phyloP scores from a whole-genome alignment of 768 basidiomycete species.

The Austroboletus eburneus region DNA sequence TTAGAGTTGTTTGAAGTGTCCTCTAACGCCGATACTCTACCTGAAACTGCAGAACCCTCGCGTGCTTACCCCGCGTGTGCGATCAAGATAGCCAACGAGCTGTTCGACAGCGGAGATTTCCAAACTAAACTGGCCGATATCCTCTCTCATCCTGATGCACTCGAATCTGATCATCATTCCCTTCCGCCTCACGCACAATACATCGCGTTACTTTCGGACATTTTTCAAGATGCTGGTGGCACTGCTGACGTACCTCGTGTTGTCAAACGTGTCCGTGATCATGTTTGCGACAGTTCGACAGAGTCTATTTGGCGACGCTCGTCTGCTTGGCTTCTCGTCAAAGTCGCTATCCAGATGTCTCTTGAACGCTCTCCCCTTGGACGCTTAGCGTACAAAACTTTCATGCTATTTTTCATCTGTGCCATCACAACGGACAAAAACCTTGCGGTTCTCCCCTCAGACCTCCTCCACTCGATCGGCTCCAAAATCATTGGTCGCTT shows the following conservation, averaged over 20 bases:
- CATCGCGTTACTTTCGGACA: no score
- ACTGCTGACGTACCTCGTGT: background rate
- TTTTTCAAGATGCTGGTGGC: background rate
- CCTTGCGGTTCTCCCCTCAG: no score
- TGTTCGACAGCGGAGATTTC: background rate
- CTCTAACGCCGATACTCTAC: background rate
- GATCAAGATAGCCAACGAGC: background rate
- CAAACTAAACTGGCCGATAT: background rate
- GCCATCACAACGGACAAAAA: no score
- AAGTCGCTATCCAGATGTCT: no score
- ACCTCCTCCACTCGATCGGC: no score
- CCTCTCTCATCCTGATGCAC: background rate
- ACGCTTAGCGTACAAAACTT: no score
- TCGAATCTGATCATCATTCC: no score
- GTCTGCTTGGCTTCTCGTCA: background rate
- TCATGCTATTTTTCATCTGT: no score
- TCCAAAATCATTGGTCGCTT: no score
- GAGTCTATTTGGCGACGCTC: background rate
- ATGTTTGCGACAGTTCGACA: no score
- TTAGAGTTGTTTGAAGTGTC: background rate
- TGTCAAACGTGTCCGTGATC: background rate
- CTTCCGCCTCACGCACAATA: background rate
- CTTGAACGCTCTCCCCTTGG: no score
- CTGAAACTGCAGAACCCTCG: background rate
- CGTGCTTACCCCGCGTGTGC: background rate